Percentiles rank a stretch among this genome's conserved stretches.
These are phyloP conservation scores for Arthrobotrys sinensis DNA, from an alignment of 2,329 filamentous ascomycete genomes.

Conservation along the genomic window DNA sequence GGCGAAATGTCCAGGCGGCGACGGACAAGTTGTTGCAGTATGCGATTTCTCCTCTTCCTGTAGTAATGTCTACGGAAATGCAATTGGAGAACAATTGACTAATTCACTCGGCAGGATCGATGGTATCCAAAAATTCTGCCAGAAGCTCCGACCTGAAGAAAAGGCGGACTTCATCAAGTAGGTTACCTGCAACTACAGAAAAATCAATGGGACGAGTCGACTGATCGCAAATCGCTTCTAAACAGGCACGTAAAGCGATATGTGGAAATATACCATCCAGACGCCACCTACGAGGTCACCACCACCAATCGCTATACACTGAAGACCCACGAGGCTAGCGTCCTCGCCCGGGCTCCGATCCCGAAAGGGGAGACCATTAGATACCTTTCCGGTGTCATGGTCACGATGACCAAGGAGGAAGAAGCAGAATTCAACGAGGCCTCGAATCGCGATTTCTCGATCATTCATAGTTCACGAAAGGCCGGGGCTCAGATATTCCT, in stretches of 20 bases:
- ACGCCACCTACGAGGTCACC: constrained; percentile 94
- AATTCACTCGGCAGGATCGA: constrained; percentile 60
- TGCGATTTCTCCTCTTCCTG: constrained; percentile 19
- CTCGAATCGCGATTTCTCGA: constrained; percentile 90
- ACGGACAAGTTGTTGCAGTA: constrained; percentile 63
- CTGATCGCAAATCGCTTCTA: not conserved
- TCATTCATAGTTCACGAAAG: constrained; percentile 92
- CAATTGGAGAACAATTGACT: constrained; percentile 4
- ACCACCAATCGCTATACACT: constrained; percentile 97
- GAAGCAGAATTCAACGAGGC: constrained; percentile 84
- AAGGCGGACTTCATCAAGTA: constrained; percentile 74
- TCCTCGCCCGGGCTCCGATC: constrained; percentile 85
- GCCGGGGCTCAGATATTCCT: constrained; percentile 93
- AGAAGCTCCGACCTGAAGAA: constrained; percentile 59
- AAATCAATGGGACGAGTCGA: not conserved
- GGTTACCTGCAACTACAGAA: not conserved
- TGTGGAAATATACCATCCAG: constrained; percentile 90
- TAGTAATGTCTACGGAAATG: not conserved
- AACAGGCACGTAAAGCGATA: constrained; percentile 84
- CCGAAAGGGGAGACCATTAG: constrained; percentile 88
- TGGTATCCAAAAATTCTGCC: constrained; percentile 60
- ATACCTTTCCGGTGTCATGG: constrained; percentile 90
- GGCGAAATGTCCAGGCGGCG: constrained; percentile 62
- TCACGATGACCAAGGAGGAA: constrained; percentile 91
- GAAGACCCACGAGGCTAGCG: constrained; percentile 86